Evolutionary conservation across 2,329 filamentous ascomycete species (phyloP).

Genomic region (Furcasterigmium furcatum): DNA sequence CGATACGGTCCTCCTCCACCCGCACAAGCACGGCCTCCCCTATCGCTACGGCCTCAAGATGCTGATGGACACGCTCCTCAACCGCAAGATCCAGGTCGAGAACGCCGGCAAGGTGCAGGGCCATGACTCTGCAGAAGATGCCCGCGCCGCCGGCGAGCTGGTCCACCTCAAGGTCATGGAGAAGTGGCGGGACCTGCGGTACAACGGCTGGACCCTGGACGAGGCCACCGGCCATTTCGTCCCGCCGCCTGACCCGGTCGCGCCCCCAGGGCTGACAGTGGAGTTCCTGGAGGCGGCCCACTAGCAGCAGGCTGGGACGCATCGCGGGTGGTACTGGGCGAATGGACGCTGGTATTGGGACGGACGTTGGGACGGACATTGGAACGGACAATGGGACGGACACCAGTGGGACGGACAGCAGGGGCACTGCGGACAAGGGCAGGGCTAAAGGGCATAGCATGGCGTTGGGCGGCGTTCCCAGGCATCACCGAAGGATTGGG

Average conservation of each 20-base stretch:
- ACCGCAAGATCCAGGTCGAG: constrained; percentile 75
- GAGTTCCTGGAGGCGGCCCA: constrained; percentile 29
- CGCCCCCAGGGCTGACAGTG: constrained; percentile 26
- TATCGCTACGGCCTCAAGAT: constrained; percentile 73
- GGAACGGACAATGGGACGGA: background rate
- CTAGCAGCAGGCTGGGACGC: background rate
- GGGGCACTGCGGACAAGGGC: too few relatives aligned
- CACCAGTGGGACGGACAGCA: background rate
- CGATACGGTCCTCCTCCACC: constrained; percentile 83
- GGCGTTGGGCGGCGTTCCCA: background rate
- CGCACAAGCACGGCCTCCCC: constrained; percentile 74
- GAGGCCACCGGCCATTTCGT: constrained; percentile 39
- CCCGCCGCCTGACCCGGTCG: constrained; percentile 24
- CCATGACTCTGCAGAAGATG: constrained; percentile 92
- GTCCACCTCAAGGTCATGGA: constrained; percentile 68
- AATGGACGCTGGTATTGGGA: background rate
- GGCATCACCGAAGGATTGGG: too few relatives aligned
- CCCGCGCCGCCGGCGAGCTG: constrained; percentile 82
- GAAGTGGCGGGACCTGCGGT: constrained; percentile 66
- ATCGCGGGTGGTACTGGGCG: background rate
- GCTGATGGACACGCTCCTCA: constrained; percentile 67
- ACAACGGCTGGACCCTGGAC: constrained; percentile 63
- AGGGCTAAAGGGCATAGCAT: too few relatives aligned
- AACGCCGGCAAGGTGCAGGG: constrained; percentile 49
- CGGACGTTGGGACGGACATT: background rate